Base-by-base conservation (phyloP, 2,329 filamentous ascomycete species). In the Graphilbum fragrans region DNA sequence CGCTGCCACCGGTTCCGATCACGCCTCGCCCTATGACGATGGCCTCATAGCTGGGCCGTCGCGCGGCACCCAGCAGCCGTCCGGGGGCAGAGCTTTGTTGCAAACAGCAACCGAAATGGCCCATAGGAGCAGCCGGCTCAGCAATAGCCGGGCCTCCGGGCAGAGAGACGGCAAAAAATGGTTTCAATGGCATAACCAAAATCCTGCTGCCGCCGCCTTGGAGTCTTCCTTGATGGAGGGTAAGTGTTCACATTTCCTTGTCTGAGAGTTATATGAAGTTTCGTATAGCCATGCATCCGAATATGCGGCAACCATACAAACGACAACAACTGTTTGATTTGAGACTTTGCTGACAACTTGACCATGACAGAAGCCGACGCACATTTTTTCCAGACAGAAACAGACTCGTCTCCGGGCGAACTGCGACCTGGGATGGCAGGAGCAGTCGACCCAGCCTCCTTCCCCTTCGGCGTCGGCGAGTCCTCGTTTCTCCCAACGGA, bases 161-260 rank as follows among this genome's bases (percentile, higher is more conserved):
- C 54, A 61, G 4, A 73, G 67, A 47, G 70, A 75, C 39, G 62
- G 70, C 1, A 68, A 62, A 29, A 64, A 57, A 29, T 77, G 72
- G 72, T 76, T 75, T 42, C 65, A 75, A 29, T 58, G 57, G 11
- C 70, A 67, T 5, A 76, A 76, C 35, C 55, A 64, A 35, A 70
- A 76, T 34, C 63, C 66, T 0, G 63, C 66, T 0, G 63, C 58
- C 1, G 60, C 58, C 11, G 59, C 57, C 0, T 64, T 64, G 37
- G 61, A 68, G 23, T 56, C 59, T 20, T 57, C 52, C 18, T 49
- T 56, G 4, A 73, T 74, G 67, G 70, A 75, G 49, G 61, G 66
- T 68, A 51, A 51, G 57, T 20, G 10, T 19, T 6, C n/a, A 10
- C 9, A 10, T 22, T 38, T 16, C 4, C 16, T 14, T 41, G 25